Conservation (phyloP, 2,329 filamentous ascomycete genomes). For the Fusarium lateritium region DNA sequence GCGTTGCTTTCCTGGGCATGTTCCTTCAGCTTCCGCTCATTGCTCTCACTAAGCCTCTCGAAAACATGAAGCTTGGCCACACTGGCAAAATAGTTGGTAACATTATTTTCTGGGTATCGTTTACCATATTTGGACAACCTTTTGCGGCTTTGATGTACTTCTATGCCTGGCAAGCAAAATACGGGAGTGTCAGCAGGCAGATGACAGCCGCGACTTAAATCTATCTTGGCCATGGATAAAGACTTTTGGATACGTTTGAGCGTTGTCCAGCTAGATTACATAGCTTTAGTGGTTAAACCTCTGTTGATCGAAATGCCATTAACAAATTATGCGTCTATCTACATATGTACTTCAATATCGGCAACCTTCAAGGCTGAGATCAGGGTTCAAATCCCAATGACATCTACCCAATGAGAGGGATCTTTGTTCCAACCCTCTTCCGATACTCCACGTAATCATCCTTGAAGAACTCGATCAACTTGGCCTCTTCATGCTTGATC, state of each 20-base stretch:
- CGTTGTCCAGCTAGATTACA: conserved; percentile 8
- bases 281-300: conserved; percentile 12
- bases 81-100: conserved; percentile 88
- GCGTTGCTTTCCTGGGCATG: conserved; percentile 96
- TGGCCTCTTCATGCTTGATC: conserved; percentile 83
- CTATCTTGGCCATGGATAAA: not conserved
- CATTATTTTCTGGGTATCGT: conserved; percentile 95
- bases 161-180: conserved; percentile 98
- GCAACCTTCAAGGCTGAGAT: not conserved
- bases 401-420: conserved; percentile 73
- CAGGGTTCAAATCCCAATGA: not conserved
- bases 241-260: conserved; percentile 7
- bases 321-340: conserved; percentile 10
- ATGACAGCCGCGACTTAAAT: conserved; percentile 36
- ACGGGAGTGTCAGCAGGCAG: conserved; percentile 80
- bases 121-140: conserved; percentile 95
- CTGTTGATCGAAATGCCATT: conserved; percentile 14
- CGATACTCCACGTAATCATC: conserved; percentile 84
- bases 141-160: conserved; percentile 94
- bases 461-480: conserved; percentile 86
- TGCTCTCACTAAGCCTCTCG: conserved; percentile 81
- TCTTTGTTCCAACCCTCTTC: conserved; percentile 79
- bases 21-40: conserved; percentile 93
- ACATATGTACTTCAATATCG: not conserved
- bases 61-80: conserved; percentile 79